Conservation (phyloP, 164 flowering plant genomes). For the Magnolia officinalis region DNA sequence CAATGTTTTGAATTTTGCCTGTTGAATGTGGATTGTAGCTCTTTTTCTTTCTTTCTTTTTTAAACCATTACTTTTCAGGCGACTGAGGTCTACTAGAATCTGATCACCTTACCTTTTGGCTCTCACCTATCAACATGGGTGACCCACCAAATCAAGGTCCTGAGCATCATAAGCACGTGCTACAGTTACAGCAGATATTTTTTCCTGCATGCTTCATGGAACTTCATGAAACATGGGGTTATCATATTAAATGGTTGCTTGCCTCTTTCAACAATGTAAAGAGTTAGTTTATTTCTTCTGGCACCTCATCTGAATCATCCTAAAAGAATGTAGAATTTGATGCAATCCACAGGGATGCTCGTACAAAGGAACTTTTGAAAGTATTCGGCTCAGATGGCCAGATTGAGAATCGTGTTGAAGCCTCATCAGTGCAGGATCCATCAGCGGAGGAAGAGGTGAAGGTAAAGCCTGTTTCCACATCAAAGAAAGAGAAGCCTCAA, state of each 20-base stretch:
- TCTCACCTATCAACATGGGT: not conserved
- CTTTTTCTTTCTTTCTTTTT: too few relatives aligned
- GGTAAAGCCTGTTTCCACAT: slow-evolving; percentile 50
- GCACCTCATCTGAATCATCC: not conserved
- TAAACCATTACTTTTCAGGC: too few relatives aligned
- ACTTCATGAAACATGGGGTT: not conserved
- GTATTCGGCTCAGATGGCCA: slow-evolving; percentile 86
- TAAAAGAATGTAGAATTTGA: slow-evolving; percentile 1
- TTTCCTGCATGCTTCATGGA: not conserved
- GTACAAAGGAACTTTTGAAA: slow-evolving; percentile 83
- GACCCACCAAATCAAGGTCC: not conserved
- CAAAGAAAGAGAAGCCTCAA: slow-evolving; percentile 80
- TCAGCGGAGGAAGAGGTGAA: slow-evolving; percentile 73
- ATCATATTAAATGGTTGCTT: too few relatives aligned
- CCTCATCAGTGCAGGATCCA: slow-evolving; percentile 46
- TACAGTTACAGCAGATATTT: not conserved
- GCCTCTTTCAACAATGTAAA: too few relatives aligned
- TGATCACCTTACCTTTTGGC: not conserved
- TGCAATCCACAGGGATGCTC: slow-evolving; percentile 71
- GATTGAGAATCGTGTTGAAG: slow-evolving; percentile 66
- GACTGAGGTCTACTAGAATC: not conserved
- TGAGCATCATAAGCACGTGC: too few relatives aligned
- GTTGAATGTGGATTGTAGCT: not conserved
- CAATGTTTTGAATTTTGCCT: not conserved
- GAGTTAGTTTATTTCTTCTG: not conserved